Base-by-base conservation (phyloP, 805 yeast genomes). In the Candida silvicultrix region DNA sequence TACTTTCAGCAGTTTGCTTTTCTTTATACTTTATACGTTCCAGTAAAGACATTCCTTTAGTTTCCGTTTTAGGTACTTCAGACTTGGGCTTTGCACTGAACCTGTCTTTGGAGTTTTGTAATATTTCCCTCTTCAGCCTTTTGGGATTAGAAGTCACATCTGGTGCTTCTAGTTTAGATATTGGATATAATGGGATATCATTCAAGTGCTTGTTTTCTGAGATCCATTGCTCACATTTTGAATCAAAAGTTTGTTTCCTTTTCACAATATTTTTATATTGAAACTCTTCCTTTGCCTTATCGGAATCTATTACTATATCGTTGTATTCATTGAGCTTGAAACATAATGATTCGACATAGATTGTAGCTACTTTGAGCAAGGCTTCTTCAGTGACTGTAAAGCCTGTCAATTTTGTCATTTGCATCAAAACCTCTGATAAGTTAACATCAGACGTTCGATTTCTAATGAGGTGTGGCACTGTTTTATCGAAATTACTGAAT, bases 1-100 rank as follows among this genome's bases (percentile, higher is more conserved):
- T 36, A 16, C 49, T 48, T 1, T 45, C 46, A 7, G 49, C 40
- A 16, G 45, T 56, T 15, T 47, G 52, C 19, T 55, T 52, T 45
- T 74, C 75, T 51, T 67, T 71, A 38, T 55, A 46, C 44, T 59
- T 62, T 41, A 73, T 69, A 40, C 77, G 57, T 38, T 74, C 73
- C 12, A 73, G 48, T 6, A 74, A 51, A 1, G 70, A 57, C 10
- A 64, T 39, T 10, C 54, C 55, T 8, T 41, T 43, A 9, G 41
- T 31, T 1, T 47, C 48, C 3, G 10, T 20, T n/a, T 34, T 41
- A 14, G 31, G 31, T 7, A 31, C 25, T 14, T 14, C 40, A 15
- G 39, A 38, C 4, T 41, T 36, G 19, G 36, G 34, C 19, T 42
- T 22, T 6, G 16, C 15, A n/a, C 53, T 12, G 66, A 48, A 29